Evolutionary conservation across 129 eudicot species (phyloP).

Genomic region (Centrapalus pauciflorus): DNA sequence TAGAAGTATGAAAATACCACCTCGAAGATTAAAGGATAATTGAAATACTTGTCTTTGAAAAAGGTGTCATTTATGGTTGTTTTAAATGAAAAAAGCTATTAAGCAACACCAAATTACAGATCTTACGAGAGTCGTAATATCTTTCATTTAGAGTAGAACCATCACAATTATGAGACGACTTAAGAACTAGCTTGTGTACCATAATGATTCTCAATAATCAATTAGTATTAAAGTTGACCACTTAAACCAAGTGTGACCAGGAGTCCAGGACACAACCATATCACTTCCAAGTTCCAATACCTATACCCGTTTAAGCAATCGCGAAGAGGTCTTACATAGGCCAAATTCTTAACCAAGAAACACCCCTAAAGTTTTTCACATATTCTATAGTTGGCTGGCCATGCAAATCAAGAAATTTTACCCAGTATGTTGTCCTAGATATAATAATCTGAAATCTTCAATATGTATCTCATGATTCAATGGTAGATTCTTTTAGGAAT

Average conservation of each 20-base stretch:
- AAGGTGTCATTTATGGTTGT: neutral
- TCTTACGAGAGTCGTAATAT: neutral
- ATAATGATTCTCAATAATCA: no score
- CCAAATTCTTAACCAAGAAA: no score
- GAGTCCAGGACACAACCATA: no score
- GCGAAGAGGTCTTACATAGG: no score
- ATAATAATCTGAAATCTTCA: neutral
- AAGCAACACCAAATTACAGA: neutral
- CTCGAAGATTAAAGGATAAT: neutral
- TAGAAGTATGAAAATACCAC: neutral
- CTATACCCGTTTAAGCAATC: no score
- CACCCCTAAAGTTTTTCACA: no score
- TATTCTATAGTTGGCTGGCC: neutral
- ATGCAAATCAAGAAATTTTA: constrained; percentile 3
- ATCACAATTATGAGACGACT: neutral
- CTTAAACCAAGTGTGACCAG: no score
- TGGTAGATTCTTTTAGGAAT: neutral
- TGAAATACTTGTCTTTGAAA: neutral
- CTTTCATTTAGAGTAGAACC: neutral
- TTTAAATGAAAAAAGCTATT: neutral
- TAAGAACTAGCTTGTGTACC: no score
- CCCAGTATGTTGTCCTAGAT: neutral
- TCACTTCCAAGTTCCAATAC: no score
- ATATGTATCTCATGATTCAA: neutral
- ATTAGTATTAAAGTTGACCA: no score